Percentiles rank a stretch among this genome's conserved stretches.
phyloP scores from a whole-genome alignment of 83 land plant species.

The Diphasiastrum complanatum region DNA sequence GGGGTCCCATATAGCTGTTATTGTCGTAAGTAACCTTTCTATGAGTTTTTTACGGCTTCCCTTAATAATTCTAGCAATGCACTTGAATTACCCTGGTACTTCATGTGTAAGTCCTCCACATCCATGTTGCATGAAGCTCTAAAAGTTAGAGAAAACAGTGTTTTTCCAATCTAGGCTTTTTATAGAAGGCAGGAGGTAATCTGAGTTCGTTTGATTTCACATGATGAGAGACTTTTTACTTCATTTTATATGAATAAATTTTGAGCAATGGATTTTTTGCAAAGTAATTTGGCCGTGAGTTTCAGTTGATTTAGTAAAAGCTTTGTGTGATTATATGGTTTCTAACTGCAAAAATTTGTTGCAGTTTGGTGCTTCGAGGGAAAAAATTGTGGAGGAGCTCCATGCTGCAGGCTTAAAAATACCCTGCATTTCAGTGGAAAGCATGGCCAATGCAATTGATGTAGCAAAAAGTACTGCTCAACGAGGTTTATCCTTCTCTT shows the following conservation, averaged over 20 bases:
- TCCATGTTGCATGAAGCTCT: too few relatives aligned
- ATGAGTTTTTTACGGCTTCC: not conserved
- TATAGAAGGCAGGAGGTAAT: too few relatives aligned
- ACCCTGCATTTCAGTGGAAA: constrained; percentile 32
- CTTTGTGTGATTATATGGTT: not conserved
- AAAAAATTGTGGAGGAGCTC: constrained; percentile 41
- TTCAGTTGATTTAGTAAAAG: not conserved
- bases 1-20: constrained; percentile 44
- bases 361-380: constrained; percentile 59
- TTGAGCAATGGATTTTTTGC: not conserved
- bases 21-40: constrained; percentile 32
- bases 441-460: constrained; percentile 42
- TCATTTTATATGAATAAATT: not conserved
- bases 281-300: not conserved
- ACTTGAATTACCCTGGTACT: too few relatives aligned
- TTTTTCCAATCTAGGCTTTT: too few relatives aligned
- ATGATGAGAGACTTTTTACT: too few relatives aligned
- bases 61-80: too few relatives aligned
- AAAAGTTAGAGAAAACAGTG: too few relatives aligned
- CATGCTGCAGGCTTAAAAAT: constrained; percentile 36
- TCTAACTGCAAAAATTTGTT: not conserved
- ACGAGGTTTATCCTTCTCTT: constrained; percentile 30
- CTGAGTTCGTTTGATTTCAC: too few relatives aligned
- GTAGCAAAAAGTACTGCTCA: constrained; percentile 41
- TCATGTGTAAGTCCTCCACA: too few relatives aligned